phyloP scores from a whole-genome alignment of 768 basidiomycete species.

The Obba rivulosa region DNA sequence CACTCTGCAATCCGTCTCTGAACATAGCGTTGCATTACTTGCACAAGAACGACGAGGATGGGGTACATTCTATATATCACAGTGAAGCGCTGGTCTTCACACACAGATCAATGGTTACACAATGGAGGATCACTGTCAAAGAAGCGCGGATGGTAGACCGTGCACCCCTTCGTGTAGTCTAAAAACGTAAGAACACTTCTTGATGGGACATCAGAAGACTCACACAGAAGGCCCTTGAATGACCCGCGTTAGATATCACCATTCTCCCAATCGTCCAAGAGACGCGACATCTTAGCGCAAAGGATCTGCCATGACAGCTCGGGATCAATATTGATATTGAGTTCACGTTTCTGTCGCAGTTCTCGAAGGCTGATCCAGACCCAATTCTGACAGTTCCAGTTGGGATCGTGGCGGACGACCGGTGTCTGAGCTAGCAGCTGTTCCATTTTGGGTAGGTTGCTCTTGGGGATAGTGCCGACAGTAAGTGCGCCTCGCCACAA shows the following conservation, averaged over 20 bases:
- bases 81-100: no score
- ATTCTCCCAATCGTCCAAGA: slow-evolving; percentile 15
- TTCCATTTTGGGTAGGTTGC: slow-evolving; percentile 9
- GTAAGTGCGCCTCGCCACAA: slow-evolving; percentile 13
- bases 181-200: no score
- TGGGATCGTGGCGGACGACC: slow-evolving; percentile 9
- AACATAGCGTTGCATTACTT: no score
- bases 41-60: no score
- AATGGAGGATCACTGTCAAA: no score
- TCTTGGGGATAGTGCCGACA: slow-evolving; percentile 10
- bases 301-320: slow-evolving; percentile 8
- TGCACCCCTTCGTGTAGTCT: no score
- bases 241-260: slow-evolving; percentile 12
- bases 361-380: slow-evolving; percentile 12
- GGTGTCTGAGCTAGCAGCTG: slow-evolving; percentile 12
- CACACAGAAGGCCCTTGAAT: no score
- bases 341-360: slow-evolving; percentile 7
- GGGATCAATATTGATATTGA: slow-evolving; percentile 5
- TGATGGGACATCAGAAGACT: no score
- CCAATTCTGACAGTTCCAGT: slow-evolving; percentile 19
- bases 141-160: no score
- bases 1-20: neutral
- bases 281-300: slow-evolving; percentile 4
- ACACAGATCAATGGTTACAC: no score
- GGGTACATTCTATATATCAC: no score